Conservation (phyloP, 768 basidiomycete species). For the Phylloporus scabripes region DNA sequence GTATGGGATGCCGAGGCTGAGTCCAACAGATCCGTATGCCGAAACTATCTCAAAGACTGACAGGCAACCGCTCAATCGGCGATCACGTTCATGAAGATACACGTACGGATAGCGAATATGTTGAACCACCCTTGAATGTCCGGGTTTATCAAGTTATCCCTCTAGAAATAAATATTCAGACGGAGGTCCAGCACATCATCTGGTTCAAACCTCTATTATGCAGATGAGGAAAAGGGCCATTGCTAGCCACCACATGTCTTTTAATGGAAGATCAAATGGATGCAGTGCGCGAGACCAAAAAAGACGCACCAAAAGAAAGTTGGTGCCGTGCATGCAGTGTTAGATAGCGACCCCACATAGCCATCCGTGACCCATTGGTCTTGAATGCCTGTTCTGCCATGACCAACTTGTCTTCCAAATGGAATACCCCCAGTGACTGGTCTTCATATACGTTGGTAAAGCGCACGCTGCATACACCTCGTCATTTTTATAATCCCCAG, state of each 20-base stretch:
- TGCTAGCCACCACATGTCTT: slow-evolving; percentile 96
- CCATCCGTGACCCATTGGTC: slow-evolving; percentile 44
- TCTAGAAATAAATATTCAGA: slow-evolving; percentile 35
- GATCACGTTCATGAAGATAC: background rate
- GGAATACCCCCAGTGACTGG: slow-evolving; percentile 77
- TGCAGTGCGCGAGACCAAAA: background rate
- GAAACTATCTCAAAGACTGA: slow-evolving; percentile 84
- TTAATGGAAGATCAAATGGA: background rate
- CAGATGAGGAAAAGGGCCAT: slow-evolving; percentile 84
- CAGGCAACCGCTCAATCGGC: background rate
- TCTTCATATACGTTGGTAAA: slow-evolving; percentile 96
- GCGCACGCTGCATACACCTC: slow-evolving; percentile 55
- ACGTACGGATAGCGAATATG: slow-evolving; percentile 72
- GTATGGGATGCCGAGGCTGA: slow-evolving; percentile 81
- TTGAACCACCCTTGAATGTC: slow-evolving; percentile 67
- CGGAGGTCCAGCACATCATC: background rate
- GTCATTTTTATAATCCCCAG: background rate
- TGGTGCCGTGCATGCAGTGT: slow-evolving; percentile 81
- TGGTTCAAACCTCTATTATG: slow-evolving; percentile 74
- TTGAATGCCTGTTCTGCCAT: slow-evolving; percentile 41
- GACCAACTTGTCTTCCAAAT: slow-evolving; percentile 44
- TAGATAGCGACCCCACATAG: slow-evolving; percentile 72
- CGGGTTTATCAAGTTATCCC: slow-evolving; percentile 50
- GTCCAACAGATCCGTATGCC: slow-evolving; percentile 84
- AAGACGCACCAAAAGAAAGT: slow-evolving; percentile 74